Conservation (phyloP, 2,329 filamentous ascomycete species). For the Scedosporium apiospermum region DNA sequence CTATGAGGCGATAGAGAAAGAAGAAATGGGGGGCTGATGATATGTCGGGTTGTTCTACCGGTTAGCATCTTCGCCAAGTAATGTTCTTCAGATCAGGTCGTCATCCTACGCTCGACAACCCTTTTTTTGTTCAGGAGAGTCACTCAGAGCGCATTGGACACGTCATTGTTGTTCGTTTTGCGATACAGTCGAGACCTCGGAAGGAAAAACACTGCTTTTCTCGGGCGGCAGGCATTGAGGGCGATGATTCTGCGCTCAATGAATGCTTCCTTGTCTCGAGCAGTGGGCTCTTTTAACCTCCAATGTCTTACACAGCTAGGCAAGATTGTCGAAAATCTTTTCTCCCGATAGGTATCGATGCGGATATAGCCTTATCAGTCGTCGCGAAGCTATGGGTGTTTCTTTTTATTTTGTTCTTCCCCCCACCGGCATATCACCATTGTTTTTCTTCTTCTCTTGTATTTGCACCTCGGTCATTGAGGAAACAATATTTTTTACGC, state of each 20-base stretch:
- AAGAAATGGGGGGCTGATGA: neutral
- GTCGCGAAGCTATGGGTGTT: neutral
- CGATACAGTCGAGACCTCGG: slow-evolving; percentile 29
- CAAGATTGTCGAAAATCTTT: neutral
- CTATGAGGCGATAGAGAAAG: too few species aligned
- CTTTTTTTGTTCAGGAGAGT: slow-evolving; percentile 26
- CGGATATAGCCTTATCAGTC: neutral
- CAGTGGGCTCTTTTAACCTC: too few species aligned
- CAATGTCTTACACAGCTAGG: neutral
- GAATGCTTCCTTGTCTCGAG: too few species aligned
- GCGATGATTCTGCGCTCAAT: too few species aligned
- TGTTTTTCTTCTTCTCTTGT: neutral
- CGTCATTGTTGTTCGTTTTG: slow-evolving; percentile 53
- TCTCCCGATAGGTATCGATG: neutral
- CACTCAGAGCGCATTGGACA: slow-evolving; percentile 48
- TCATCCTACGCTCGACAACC: slow-evolving; percentile 45
- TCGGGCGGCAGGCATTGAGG: too few species aligned
- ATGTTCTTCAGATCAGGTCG: slow-evolving; percentile 38
- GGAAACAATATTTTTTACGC: slow-evolving; percentile 10
- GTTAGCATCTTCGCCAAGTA: slow-evolving; percentile 34
- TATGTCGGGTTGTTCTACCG: neutral
- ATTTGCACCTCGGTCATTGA: neutral
- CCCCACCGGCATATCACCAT: too few species aligned
- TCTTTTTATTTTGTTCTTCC: neutral
- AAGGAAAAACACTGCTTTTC: neutral